These are phyloP conservation scores for Fusarium buxicola DNA, from an alignment of 2,329 filamentous ascomycete genomes.

Conservation along the genomic window DNA sequence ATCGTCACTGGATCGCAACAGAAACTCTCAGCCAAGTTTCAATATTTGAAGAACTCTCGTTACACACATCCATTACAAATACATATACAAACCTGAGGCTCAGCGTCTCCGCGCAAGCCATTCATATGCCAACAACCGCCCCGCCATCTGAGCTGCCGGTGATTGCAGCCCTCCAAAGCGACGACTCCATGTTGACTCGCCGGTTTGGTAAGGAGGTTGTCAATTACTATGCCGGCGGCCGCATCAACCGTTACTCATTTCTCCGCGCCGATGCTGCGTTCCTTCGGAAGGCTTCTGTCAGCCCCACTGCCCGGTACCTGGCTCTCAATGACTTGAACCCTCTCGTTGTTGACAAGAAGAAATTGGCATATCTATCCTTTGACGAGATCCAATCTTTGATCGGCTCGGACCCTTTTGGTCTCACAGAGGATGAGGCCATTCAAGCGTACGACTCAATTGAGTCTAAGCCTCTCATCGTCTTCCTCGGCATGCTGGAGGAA, in stretches of 20 bases:
- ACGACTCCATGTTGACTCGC: conserved; percentile 76
- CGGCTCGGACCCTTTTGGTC: conserved; percentile 76
- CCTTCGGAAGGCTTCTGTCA: conserved; percentile 73
- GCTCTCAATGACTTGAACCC: conserved; percentile 84
- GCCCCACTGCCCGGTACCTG: conserved; percentile 77
- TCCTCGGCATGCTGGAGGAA: conserved; percentile 83
- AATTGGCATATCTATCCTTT: conserved; percentile 76
- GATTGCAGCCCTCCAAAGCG: conserved; percentile 57
- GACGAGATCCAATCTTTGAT: conserved; percentile 78
- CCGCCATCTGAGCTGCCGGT: conserved; percentile 54
- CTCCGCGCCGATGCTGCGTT: conserved; percentile 78
- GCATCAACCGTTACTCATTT: conserved; percentile 83
- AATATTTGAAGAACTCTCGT: conserved; percentile 9
- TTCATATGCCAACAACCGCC: conserved; percentile 47
- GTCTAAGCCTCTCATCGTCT: conserved; percentile 78
- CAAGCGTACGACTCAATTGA: conserved; percentile 78
- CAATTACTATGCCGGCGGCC: conserved; percentile 86
- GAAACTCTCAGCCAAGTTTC: neutral
- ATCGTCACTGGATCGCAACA: neutral
- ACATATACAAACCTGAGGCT: conserved; percentile 7
- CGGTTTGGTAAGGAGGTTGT: conserved; percentile 84
- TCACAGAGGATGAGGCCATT: conserved; percentile 78
- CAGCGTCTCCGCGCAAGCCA: conserved; percentile 15
- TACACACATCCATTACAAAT: conserved; percentile 35
- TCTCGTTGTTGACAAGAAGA: conserved; percentile 66